Percentiles rank a stretch among this genome's conserved stretches.
Conservation (phyloP, 2,329 filamentous ascomycete genomes). For the Trichophyton equinum region DNA sequence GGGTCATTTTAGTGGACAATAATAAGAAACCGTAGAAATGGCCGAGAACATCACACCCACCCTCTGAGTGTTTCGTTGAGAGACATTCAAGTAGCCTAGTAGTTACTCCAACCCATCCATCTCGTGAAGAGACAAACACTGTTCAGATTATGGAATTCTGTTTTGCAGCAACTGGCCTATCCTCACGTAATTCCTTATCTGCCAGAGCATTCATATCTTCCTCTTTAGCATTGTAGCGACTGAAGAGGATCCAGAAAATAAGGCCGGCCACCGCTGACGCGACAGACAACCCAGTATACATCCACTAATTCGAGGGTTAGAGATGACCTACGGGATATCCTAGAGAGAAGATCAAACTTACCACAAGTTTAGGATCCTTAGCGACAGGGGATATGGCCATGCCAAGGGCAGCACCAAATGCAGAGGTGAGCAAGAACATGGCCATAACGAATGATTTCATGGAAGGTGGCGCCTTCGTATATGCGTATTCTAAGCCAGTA, state of each 20-base stretch:
- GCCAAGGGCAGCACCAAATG: conserved; percentile 46
- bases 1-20: no score
- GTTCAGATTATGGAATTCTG: neutral
- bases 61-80: neutral
- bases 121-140: neutral
- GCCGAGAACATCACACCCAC: no score
- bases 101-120: neutral
- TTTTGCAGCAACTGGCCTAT: conserved; percentile 9
- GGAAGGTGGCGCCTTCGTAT: conserved; percentile 56
- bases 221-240: conserved; percentile 37
- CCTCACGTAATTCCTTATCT: conserved; percentile 6
- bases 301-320: conserved; percentile 33
- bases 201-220: conserved; percentile 41
- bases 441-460: conserved; percentile 54
- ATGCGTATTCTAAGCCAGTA: conserved; percentile 61
- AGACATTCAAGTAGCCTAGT: neutral
- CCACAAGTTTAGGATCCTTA: conserved; percentile 49
- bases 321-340: neutral
- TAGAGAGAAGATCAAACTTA: conserved; percentile 6
- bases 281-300: conserved; percentile 47
- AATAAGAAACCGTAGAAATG: no score
- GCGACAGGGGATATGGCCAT: conserved; percentile 49
- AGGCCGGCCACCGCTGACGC: conserved; percentile 39
- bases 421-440: conserved; percentile 45
- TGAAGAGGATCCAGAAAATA: conserved; percentile 43